Conservation (phyloP, 1,284 basidiomycete species). For the Blastosporella zonata region DNA sequence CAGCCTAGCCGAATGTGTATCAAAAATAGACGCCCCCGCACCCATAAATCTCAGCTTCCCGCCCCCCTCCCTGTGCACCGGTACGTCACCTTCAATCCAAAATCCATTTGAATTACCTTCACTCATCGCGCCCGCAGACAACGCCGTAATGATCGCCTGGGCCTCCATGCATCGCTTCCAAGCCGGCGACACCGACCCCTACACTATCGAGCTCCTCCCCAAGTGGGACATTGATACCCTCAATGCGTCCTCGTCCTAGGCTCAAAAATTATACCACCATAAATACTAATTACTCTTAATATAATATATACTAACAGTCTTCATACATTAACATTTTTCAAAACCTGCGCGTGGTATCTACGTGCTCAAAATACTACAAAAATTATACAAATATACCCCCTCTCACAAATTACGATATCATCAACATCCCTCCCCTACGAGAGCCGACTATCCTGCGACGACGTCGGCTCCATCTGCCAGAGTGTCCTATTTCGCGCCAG, state of each 20-base stretch:
- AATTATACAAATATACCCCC: too few species aligned
- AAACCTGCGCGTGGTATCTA: too few species aligned
- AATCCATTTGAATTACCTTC: background rate
- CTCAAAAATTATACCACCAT: background rate
- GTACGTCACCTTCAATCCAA: conserved; percentile 34
- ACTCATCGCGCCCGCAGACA: conserved; percentile 60
- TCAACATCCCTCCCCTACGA: conserved; percentile 5
- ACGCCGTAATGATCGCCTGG: conserved; percentile 95
- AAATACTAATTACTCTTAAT: background rate
- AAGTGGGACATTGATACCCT: conserved; percentile 71
- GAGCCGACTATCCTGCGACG: conserved; percentile 14
- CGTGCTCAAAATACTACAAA: too few species aligned
- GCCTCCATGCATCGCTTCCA: conserved; percentile 81
- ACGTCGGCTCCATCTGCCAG: conserved; percentile 11
- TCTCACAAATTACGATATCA: conserved; percentile 9
- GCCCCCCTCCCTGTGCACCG: conserved; percentile 78
- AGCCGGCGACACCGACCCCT: conserved; percentile 62
- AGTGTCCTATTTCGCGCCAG: background rate
- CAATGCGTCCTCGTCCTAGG: too few species aligned
- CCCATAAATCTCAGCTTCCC: conserved; percentile 57
- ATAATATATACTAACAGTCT: too few species aligned
- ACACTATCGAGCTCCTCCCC: conserved; percentile 51
- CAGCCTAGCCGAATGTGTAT: conserved; percentile 16
- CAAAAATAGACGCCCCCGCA: conserved; percentile 15
- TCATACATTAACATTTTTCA: background rate